These are phyloP conservation scores for Astraeus odoratus DNA, from an alignment of 768 basidiomycete genomes.

Conservation along the genomic window DNA sequence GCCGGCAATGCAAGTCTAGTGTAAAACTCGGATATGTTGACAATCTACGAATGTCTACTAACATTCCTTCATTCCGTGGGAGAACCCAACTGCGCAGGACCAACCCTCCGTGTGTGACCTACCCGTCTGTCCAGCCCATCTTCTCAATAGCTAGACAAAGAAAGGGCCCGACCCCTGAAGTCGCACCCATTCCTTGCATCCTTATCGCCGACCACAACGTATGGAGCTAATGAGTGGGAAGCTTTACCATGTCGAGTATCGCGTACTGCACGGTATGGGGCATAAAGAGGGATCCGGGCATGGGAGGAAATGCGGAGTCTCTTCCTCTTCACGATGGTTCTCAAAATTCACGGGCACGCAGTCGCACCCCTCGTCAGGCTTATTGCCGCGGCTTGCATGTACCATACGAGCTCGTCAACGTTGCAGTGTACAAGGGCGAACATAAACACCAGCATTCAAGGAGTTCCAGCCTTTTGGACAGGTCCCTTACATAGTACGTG, in stretches of 20 bases:
- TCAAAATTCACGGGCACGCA: slow-evolving; percentile 12
- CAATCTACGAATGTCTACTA: no score
- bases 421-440: slow-evolving; percentile 11
- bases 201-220: not conserved
- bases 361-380: slow-evolving; percentile 9
- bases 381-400: slow-evolving; percentile 11
- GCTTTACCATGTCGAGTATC: not conserved
- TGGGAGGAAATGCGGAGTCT: not conserved
- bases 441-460: slow-evolving; percentile 15
- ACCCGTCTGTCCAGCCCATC: no score
- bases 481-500: slow-evolving; percentile 22
- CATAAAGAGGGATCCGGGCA: not conserved
- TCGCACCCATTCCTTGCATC: no score
- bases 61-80: no score
- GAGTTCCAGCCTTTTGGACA: slow-evolving; percentile 30
- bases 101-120: no score
- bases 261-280: no score
- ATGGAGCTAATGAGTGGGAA: no score
- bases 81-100: no score
- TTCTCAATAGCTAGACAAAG: no score
- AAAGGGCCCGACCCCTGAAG: no score
- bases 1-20: no score
- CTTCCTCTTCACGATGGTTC: slow-evolving; percentile 8
- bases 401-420: slow-evolving; percentile 18
- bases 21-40: no score